Evolutionary conservation across 2,329 filamentous ascomycete species (phyloP).

Genomic region (Fusarium irregulare): DNA sequence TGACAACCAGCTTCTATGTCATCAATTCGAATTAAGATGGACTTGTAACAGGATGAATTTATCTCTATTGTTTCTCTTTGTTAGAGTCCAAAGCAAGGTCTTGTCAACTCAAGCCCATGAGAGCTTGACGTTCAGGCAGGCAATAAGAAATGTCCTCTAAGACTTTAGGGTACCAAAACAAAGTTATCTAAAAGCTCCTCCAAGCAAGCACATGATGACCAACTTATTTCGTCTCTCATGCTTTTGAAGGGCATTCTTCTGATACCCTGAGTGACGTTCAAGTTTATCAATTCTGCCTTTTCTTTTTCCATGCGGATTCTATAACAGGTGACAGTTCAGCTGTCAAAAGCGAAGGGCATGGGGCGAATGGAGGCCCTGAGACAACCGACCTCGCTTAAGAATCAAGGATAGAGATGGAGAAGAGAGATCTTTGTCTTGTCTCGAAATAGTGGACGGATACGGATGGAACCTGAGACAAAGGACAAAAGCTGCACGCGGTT

Average conservation of each 20-base stretch:
- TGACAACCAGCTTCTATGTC: not conserved
- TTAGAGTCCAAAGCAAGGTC: not conserved
- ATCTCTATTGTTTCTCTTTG: not conserved
- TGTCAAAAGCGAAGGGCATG: conserved; percentile 12
- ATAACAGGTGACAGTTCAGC: not conserved
- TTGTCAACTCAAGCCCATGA: not conserved
- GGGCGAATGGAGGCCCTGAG: conserved; percentile 20
- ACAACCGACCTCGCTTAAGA: conserved; percentile 33
- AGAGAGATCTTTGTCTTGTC: conserved; percentile 11
- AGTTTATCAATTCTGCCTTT: not conserved
- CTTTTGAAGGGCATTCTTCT: no score
- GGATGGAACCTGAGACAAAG: conserved; percentile 9
- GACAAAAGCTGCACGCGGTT: not conserved
- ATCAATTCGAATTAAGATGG: not conserved
- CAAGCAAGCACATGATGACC: no score
- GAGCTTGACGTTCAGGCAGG: not conserved
- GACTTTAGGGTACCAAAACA: no score
- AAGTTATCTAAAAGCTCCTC: no score
- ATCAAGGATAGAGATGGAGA: conserved; percentile 4
- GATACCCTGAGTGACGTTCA: no score
- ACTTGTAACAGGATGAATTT: not conserved
- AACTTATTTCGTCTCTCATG: no score
- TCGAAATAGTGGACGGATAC: conserved; percentile 6
- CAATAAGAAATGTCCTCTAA: no score
- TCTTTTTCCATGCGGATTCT: not conserved